Percentiles rank a stretch among this genome's conserved stretches.
Conservation (phyloP, 257 asterid species). For the Rehmannia glutinosa region DNA sequence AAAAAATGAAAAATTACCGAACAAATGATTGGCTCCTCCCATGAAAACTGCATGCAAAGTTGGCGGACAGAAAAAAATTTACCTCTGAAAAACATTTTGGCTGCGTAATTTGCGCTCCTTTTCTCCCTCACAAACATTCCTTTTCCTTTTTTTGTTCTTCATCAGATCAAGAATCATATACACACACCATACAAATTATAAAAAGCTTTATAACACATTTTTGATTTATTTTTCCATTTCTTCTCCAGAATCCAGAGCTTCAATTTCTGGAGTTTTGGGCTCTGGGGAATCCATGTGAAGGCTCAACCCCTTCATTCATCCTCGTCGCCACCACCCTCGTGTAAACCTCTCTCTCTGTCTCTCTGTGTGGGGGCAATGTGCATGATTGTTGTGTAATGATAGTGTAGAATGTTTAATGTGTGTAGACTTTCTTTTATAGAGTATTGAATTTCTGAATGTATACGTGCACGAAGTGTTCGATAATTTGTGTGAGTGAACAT, state of each 20-base stretch:
- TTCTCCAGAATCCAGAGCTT: conserved; percentile 25
- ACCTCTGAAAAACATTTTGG: no score
- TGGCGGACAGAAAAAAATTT: conserved; percentile 23
- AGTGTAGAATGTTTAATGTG: background rate
- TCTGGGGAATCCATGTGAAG: conserved; percentile 11
- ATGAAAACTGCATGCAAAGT: conserved; percentile 14
- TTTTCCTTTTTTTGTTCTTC: conserved; percentile 1
- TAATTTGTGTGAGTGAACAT: background rate
- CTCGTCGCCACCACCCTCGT: background rate
- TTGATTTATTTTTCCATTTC: background rate
- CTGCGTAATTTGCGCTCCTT: conserved; percentile 42
- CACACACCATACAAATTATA: background rate
- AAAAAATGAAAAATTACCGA: no score
- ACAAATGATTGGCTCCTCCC: no score
- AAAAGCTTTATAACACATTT: background rate
- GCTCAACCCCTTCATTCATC: background rate
- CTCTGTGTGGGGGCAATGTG: no score
- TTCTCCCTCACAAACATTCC: conserved; percentile 13
- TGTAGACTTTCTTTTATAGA: background rate
- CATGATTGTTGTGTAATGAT: background rate
- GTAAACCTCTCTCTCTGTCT: background rate
- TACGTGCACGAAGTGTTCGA: background rate
- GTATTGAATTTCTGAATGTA: no score
- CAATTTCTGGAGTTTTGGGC: conserved; percentile 31
- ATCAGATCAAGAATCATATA: background rate